Base-by-base conservation (phyloP, 176 grass and related monocot genomes). In the Juncus effusus region DNA sequence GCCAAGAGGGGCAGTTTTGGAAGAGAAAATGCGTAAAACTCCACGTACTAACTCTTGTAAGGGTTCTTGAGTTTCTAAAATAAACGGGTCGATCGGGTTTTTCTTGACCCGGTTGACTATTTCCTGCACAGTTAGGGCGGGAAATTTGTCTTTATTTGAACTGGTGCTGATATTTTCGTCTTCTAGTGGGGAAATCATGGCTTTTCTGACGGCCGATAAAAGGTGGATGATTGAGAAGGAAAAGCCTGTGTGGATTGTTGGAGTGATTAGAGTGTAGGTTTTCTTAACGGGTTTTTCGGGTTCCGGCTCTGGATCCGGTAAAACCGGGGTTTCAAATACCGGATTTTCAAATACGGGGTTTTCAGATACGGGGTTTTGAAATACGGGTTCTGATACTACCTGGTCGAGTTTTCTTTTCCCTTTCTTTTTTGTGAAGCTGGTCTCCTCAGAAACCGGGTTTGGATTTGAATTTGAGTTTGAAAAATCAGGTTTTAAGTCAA, bases 11-110 rank as follows among this genome's bases (percentile, higher is more conserved):
- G 94, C 94, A 51, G 85, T 93, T 76, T 90, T 93, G 69, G 94
- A 99, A 76, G 94, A 93, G 37, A 99, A 82, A 61, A 99, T 83
- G 60, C 89, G 93, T 51, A 99, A 50, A 59, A 99, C 94, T 59
- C 94, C 94, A 78, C 89, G 80, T 42, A 99, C 75, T 74, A 99
- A 79, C 84, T 99, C 94, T 54, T 93, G 94, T 54, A 99, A 85
- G 54, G 94, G 94, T 62, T 99, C 94, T 79, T 99, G 89, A 11
- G 94, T 93, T 88, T 99, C 94, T 80, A 99, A 88, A 83, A 99
- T 99, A 63, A 53, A 87, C 13, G 89, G 83, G 84, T 99, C 94
- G 65, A 80, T 85, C 42, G 94, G 94, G 73, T 93, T 99, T 70
- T 77, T 73, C 79, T 42, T 93, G 73, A 99, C 74, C 59, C 83